These are phyloP conservation scores for Yamadazyma insecticola DNA, from an alignment of 805 yeast genomes.

Conservation along the genomic window DNA sequence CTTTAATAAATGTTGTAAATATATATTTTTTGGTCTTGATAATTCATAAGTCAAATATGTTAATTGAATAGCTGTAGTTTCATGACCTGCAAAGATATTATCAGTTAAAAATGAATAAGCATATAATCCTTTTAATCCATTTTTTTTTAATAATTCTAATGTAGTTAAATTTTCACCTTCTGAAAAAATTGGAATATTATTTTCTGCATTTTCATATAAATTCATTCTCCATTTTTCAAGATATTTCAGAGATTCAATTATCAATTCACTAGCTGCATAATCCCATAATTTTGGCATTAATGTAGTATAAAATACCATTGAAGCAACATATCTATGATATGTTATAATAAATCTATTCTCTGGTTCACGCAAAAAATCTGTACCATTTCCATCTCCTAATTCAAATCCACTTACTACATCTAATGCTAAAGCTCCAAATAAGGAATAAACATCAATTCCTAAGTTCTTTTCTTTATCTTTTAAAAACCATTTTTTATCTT, in stretches of 20 bases:
- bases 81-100: slow-evolving; percentile 75
- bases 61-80: slow-evolving; percentile 65
- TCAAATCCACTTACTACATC: slow-evolving; percentile 62
- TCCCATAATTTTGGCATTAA: slow-evolving; percentile 51
- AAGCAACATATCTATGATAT: slow-evolving; percentile 45
- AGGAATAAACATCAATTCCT: slow-evolving; percentile 49
- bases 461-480: slow-evolving; percentile 23
- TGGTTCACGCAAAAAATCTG: slow-evolving; percentile 39
- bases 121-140: slow-evolving; percentile 25
- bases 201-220: slow-evolving; percentile 31
- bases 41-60: slow-evolving; percentile 57
- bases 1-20: slow-evolving; percentile 44
- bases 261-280: slow-evolving; percentile 40
- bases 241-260: slow-evolving; percentile 31
- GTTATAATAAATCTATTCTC: slow-evolving; percentile 35
- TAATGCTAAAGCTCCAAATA: slow-evolving; percentile 72
- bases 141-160: slow-evolving; percentile 28
- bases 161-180: slow-evolving; percentile 23
- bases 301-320: slow-evolving; percentile 66
- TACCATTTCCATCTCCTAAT: slow-evolving; percentile 47
- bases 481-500: slow-evolving; percentile 26
- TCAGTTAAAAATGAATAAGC: slow-evolving; percentile 46
- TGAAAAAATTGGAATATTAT: slow-evolving; percentile 18
- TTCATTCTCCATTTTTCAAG: slow-evolving; percentile 46
- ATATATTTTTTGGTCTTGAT: slow-evolving; percentile 43